Evolutionary conservation across 441 rosid genomes (phyloP).

Genomic region (Croton laevigatus): DNA sequence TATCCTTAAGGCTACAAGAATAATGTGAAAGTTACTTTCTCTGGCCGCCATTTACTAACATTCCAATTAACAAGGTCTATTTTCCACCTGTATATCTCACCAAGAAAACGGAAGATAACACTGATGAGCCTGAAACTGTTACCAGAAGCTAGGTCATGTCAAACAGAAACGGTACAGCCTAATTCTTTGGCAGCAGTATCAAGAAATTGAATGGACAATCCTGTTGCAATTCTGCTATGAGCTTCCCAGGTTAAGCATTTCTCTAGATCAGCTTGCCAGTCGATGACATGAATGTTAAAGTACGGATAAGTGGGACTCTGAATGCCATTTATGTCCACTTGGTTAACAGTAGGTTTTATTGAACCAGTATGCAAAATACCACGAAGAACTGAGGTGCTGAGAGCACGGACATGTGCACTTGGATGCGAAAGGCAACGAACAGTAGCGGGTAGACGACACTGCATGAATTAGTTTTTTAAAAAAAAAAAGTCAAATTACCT

Average conservation of each 20-base stretch:
- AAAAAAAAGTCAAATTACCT: background rate
- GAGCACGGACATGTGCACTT: slow-evolving; percentile 95
- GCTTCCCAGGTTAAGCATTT: slow-evolving; percentile 97
- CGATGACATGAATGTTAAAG: slow-evolving; percentile 46
- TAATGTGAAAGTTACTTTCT: slow-evolving; percentile 2
- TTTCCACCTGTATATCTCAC: slow-evolving; percentile 23
- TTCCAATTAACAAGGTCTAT: slow-evolving; percentile 17
- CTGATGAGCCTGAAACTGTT: slow-evolving; percentile 21
- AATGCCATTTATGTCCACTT: slow-evolving; percentile 49
- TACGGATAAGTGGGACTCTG: slow-evolving; percentile 49
- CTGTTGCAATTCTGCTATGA: slow-evolving; percentile 66
- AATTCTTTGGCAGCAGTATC: slow-evolving; percentile 75
- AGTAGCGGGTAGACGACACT: slow-evolving; percentile 96
- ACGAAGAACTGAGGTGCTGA: slow-evolving; percentile 86
- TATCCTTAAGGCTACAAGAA: slow-evolving; percentile 13
- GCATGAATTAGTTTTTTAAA: slow-evolving; percentile 33
- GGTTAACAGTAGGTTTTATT: slow-evolving; percentile 40
- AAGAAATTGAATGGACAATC: slow-evolving; percentile 67
- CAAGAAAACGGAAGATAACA: slow-evolving; percentile 12
- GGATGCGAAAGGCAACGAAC: slow-evolving; percentile 88
- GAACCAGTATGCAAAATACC: slow-evolving; percentile 59
- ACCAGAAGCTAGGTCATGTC: slow-evolving; percentile 32
- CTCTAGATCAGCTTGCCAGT: slow-evolving; percentile 83
- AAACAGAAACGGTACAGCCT: slow-evolving; percentile 65
- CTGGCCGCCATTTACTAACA: slow-evolving; percentile 9